Conservation (phyloP, 495 filamentous ascomycete genomes). For the Hypoxylon perforatum region DNA sequence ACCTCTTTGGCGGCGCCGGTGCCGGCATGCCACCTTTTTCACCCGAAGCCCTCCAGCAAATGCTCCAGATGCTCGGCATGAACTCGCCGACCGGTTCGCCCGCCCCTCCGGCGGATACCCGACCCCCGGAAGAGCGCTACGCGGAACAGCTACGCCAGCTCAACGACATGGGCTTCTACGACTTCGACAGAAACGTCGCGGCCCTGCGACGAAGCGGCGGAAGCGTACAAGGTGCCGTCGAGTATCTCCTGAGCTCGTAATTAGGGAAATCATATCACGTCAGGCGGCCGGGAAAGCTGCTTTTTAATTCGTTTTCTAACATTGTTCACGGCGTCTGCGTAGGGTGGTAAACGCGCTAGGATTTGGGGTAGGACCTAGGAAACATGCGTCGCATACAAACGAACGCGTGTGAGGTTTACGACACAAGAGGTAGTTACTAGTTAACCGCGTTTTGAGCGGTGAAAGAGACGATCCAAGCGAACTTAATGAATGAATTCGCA, state of each 20-base stretch:
- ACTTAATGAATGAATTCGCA: conserved; percentile 18
- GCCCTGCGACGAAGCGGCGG: conserved; percentile 90
- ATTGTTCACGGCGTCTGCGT: too few species aligned
- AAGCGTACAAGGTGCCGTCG: conserved; percentile 94
- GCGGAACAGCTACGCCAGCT: conserved; percentile 89
- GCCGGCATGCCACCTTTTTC: conserved; percentile 25
- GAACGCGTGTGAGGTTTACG: too few species aligned
- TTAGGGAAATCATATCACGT: too few species aligned
- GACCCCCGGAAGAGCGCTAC: conserved; percentile 94
- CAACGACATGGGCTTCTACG: conserved; percentile 99
- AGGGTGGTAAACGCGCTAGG: too few species aligned
- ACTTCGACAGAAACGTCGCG: conserved; percentile 92
- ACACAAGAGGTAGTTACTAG: too few species aligned
- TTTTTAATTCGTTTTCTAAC: too few species aligned
- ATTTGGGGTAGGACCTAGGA: too few species aligned
- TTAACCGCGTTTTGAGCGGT: background rate
- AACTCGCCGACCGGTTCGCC: conserved; percentile 53
- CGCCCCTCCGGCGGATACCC: conserved; percentile 76
- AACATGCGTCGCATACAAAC: too few species aligned
- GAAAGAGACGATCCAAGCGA: conserved; percentile 21
- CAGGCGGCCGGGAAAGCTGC: background rate
- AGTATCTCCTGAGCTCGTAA: conserved; percentile 69
- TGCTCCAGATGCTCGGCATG: conserved; percentile 51
- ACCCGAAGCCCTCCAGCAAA: conserved; percentile 60
- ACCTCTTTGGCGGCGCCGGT: conserved; percentile 40